Percentiles rank a stretch among this genome's conserved stretches.
phyloP scores from a whole-genome alignment of 805 yeast species.

The Zygosaccharomyces siamensis region DNA sequence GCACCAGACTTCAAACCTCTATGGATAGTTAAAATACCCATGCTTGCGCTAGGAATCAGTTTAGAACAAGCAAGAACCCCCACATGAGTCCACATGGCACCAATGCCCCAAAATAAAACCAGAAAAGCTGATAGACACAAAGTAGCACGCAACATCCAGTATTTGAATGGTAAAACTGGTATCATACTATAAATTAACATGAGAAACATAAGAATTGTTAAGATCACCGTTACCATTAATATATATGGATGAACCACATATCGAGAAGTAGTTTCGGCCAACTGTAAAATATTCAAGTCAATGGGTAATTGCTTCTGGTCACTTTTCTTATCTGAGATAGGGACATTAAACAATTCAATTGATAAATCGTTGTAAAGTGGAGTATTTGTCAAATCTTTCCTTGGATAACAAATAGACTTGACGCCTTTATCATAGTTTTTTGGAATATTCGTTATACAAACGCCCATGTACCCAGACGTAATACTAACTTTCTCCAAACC shows the following conservation, averaged over 20 bases:
- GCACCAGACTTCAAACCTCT: conserved; percentile 50
- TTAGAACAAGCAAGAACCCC: conserved; percentile 44
- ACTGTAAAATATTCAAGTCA: conserved; percentile 41
- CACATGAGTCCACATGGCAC: conserved; percentile 59
- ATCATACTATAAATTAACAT: conserved; percentile 41
- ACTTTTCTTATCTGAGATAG: conserved; percentile 27
- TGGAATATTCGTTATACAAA: conserved; percentile 44
- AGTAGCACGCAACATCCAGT: conserved; percentile 25
- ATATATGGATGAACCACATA: conserved; percentile 51
- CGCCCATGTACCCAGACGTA: conserved; percentile 51
- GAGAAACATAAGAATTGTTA: conserved; percentile 41
- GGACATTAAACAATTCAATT: conserved; percentile 23
- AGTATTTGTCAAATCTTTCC: conserved; percentile 22
- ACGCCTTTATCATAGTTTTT: conserved; percentile 10
- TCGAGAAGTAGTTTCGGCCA: conserved; percentile 44
- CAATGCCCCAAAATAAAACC: conserved; percentile 56
- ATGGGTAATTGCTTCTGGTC: conserved; percentile 11
- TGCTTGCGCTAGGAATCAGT: conserved; percentile 47
- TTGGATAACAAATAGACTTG: conserved; percentile 26
- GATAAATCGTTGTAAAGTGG: conserved; percentile 26
- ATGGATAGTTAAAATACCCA: conserved; percentile 42
- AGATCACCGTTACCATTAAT: conserved; percentile 44
- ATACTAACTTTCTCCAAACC: conserved; percentile 41
- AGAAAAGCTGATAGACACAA: conserved; percentile 35
- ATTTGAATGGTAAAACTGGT: conserved; percentile 47